phyloP scores from a whole-genome alignment of 2,329 filamentous ascomycete species.

The Alternaria triticina region DNA sequence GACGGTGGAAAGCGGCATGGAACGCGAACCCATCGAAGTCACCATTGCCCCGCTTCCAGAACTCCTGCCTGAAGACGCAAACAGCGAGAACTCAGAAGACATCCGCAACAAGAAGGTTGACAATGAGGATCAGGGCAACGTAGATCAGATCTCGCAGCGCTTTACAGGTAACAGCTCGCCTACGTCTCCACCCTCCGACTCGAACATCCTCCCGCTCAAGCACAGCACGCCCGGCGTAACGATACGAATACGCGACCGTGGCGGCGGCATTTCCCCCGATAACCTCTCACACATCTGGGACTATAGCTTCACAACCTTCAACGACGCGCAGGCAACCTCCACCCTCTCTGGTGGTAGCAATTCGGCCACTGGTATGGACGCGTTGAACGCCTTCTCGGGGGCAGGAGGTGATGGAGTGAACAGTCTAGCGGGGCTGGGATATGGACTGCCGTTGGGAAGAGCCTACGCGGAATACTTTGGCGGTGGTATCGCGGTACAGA shows the following conservation, averaged over 20 bases:
- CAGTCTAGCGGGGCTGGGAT: constrained; percentile 85
- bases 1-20: constrained; percentile 82
- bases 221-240: constrained; percentile 79
- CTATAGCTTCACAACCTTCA: constrained; percentile 96
- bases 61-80: constrained; percentile 39
- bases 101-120: constrained; percentile 18
- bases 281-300: constrained; percentile 90
- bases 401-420: constrained; percentile 76
- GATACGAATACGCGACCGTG: constrained; percentile 93
- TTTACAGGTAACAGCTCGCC: constrained; percentile 35
- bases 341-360: constrained; percentile 51
- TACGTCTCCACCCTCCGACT: constrained; percentile 28
- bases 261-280: constrained; percentile 87
- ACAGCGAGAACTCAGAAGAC: constrained; percentile 15
- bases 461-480: constrained; percentile 99
- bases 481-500: constrained; percentile 93
- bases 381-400: constrained; percentile 76
- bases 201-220: constrained; percentile 54
- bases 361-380: constrained; percentile 59
- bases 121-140: constrained; percentile 42
- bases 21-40: constrained; percentile 82
- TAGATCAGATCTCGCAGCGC: constrained; percentile 36
- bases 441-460: constrained; percentile 86
- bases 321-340: constrained; percentile 63
- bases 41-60: constrained; percentile 80